Evolutionary conservation across 2,329 filamentous ascomycete genomes (phyloP).

Genomic region (Aspergillus quadricinctus): DNA sequence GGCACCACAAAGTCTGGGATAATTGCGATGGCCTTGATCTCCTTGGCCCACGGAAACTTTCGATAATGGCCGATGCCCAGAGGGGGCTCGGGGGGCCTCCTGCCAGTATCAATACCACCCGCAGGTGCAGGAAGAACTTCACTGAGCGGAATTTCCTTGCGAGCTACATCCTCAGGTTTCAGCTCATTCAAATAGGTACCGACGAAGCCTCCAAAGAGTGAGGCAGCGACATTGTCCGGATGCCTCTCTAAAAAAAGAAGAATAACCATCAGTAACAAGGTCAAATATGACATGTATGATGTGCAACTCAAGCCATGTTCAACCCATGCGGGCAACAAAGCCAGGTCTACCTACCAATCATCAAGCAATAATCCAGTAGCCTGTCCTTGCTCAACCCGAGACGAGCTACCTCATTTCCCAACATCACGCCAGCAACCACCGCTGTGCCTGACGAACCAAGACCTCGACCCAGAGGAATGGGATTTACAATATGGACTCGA

Average conservation of each 20-base stretch:
- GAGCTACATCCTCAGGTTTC: slow-evolving; percentile 78
- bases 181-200: slow-evolving; percentile 94
- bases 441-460: slow-evolving; percentile 94
- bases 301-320: neutral
- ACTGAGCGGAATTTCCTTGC: slow-evolving; percentile 88
- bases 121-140: slow-evolving; percentile 89
- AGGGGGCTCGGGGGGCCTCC: slow-evolving; percentile 82
- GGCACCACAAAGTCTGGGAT: slow-evolving; percentile 94
- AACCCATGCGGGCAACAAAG: neutral
- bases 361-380: slow-evolving; percentile 91
- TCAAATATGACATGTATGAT: neutral
- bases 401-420: slow-evolving; percentile 83
- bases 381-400: slow-evolving; percentile 73
- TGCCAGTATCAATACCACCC: slow-evolving; percentile 84
- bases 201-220: slow-evolving; percentile 92
- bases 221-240: slow-evolving; percentile 91
- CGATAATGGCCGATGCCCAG: slow-evolving; percentile 92
- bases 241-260: slow-evolving; percentile 57
- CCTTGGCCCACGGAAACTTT: slow-evolving; percentile 86
- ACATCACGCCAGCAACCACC: slow-evolving; percentile 88
- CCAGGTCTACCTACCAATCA: slow-evolving; percentile 66
- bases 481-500: slow-evolving; percentile 91
- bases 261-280: slow-evolving; percentile 11
- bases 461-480: slow-evolving; percentile 86
- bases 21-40: slow-evolving; percentile 95